Percentiles rank a stretch among this genome's conserved stretches.
These are phyloP conservation scores for Rugonectria rugulosa DNA, from an alignment of 2,329 filamentous ascomycete genomes.

Conservation along the genomic window DNA sequence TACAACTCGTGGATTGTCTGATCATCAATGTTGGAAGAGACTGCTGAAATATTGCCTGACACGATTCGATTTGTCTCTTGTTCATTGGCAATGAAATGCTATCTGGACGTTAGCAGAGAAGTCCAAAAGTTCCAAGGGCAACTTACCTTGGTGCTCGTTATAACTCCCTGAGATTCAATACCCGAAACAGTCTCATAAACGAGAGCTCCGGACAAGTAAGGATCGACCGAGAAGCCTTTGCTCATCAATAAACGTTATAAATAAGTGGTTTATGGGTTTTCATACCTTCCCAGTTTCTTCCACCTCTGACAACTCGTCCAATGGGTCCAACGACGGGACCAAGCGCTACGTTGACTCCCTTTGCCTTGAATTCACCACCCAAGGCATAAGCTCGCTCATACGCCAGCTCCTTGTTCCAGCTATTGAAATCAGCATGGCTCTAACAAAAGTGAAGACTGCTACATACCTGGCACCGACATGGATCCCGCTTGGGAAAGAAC, in stretches of 20 bases:
- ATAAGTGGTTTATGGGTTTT: no score
- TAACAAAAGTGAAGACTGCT: background rate
- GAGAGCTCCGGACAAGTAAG: slow-evolving; percentile 3
- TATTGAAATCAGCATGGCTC: background rate
- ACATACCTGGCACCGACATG: slow-evolving; percentile 9
- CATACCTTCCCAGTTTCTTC: slow-evolving; percentile 9
- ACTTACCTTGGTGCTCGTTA: slow-evolving; percentile 6
- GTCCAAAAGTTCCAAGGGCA: no score
- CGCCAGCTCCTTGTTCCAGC: slow-evolving; percentile 10
- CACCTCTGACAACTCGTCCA: slow-evolving; percentile 4
- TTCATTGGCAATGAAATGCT: slow-evolving; percentile 50
- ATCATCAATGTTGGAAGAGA: slow-evolving; percentile 4
- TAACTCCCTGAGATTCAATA: background rate
- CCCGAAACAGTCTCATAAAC: slow-evolving; percentile 1
- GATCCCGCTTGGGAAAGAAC: slow-evolving; percentile 1
- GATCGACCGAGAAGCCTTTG: slow-evolving; percentile 2
- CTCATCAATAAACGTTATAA: no score
- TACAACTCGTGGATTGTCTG: slow-evolving; percentile 7
- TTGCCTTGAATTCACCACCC: slow-evolving; percentile 3
- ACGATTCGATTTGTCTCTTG: slow-evolving; percentile 60
- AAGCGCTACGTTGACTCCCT: slow-evolving; percentile 3
- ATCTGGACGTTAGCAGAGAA: background rate
- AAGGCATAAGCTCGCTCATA: background rate
- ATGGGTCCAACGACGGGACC: slow-evolving; percentile 7
- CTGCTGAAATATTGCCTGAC: slow-evolving; percentile 13